These are phyloP conservation scores for Rhizopogon salebrosus DNA, from an alignment of 768 basidiomycete species.

Conservation along the genomic window DNA sequence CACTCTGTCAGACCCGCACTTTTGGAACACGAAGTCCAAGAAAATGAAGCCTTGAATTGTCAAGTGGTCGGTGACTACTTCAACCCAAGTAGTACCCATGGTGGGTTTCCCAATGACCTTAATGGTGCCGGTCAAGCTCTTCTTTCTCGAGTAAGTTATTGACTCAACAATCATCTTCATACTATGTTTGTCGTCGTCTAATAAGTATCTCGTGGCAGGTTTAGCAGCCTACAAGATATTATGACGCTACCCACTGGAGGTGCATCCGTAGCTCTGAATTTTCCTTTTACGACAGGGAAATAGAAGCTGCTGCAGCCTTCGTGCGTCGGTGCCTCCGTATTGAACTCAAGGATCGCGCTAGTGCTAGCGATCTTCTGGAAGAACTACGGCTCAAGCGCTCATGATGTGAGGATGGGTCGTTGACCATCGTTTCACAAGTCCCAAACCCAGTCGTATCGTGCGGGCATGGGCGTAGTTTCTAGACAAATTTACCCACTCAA, in stretches of 20 bases:
- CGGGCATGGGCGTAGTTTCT: too few relatives aligned
- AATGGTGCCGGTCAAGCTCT: too few relatives aligned
- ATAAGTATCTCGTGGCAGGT: too few relatives aligned
- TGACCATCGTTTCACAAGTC: not conserved
- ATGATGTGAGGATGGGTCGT: not conserved
- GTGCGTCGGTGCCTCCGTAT: constrained; percentile 5
- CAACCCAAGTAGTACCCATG: not conserved
- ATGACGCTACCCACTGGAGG: too few relatives aligned
- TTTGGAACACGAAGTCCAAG: not conserved
- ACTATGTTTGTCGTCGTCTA: too few relatives aligned
- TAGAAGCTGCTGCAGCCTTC: not conserved
- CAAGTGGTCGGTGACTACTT: not conserved
- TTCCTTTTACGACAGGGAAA: not conserved
- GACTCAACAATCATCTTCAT: too few relatives aligned
- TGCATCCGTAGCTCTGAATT: not conserved
- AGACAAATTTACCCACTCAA: too few relatives aligned
- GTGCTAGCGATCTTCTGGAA: constrained; percentile 2
- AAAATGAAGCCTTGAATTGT: not conserved
- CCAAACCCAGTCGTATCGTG: too few relatives aligned
- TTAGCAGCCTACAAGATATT: too few relatives aligned
- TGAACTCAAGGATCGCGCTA: constrained; percentile 6
- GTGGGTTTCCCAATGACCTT: not conserved
- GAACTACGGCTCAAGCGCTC: constrained; percentile 5
- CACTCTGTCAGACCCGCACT: not conserved
- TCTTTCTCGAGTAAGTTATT: too few relatives aligned